These are phyloP conservation scores for Metarhizium album DNA, from an alignment of 2,329 filamentous ascomycete species.

Conservation along the genomic window DNA sequence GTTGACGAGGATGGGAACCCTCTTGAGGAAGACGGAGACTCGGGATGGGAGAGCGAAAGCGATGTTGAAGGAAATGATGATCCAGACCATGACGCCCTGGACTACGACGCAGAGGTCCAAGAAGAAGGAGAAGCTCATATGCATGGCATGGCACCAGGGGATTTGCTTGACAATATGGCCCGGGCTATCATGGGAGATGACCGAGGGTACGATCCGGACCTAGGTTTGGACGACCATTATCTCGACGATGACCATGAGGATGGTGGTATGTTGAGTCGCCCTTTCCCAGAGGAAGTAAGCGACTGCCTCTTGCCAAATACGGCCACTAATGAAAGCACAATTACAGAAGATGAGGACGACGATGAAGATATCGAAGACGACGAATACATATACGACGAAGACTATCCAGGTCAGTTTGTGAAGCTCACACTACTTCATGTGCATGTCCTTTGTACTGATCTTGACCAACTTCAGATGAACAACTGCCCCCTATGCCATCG, in stretches of 20 bases:
- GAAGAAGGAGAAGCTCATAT: slow-evolving; percentile 42
- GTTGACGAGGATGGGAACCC: slow-evolving; percentile 52
- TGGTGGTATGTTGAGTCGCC: slow-evolving; percentile 30
- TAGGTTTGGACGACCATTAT: slow-evolving; percentile 41
- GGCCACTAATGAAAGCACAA: not conserved
- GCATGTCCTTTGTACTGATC: not conserved
- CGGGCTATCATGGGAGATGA: slow-evolving; percentile 44
- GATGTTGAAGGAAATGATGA: slow-evolving; percentile 45
- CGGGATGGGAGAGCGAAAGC: slow-evolving; percentile 50
- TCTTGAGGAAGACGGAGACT: slow-evolving; percentile 47
- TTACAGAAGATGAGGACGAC: slow-evolving; percentile 44
- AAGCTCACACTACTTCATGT: not conserved
- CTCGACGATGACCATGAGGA: slow-evolving; percentile 49
- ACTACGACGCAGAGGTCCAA: slow-evolving; percentile 45
- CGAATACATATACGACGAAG: slow-evolving; percentile 51
- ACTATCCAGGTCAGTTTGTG: slow-evolving; percentile 41
- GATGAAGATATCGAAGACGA: slow-evolving; percentile 63
- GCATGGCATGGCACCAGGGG: slow-evolving; percentile 31
- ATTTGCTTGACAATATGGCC: slow-evolving; percentile 42
- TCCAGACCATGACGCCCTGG: slow-evolving; percentile 41
- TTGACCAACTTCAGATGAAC: slow-evolving; percentile 6
- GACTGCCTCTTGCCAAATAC: too few species aligned
- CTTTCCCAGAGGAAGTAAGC: too few species aligned
- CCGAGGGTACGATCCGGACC: slow-evolving; percentile 40
- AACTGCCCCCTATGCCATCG: slow-evolving; percentile 30